These are phyloP conservation scores for Fusarium poae DNA, from an alignment of 2,329 filamentous ascomycete genomes.

Conservation along the genomic window DNA sequence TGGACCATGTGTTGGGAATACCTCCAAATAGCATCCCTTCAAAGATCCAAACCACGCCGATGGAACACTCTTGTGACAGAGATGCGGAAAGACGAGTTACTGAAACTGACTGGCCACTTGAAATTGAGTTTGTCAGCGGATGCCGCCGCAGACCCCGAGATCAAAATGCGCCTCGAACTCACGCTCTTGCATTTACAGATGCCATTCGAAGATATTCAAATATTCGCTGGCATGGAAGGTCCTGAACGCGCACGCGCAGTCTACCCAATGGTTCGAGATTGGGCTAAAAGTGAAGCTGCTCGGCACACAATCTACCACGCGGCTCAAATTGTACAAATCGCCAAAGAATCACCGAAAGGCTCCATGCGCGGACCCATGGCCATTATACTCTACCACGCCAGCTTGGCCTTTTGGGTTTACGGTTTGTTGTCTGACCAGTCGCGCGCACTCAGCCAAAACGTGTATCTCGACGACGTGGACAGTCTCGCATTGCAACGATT, in stretches of 20 bases:
- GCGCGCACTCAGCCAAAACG: not conserved
- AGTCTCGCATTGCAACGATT: slow-evolving; percentile 25
- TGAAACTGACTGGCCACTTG: slow-evolving; percentile 45
- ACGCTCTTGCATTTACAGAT: slow-evolving; percentile 55
- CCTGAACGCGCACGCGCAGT: slow-evolving; percentile 54
- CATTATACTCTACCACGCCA: slow-evolving; percentile 49
- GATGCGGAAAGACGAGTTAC: slow-evolving; percentile 49
- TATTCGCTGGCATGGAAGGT: slow-evolving; percentile 59
- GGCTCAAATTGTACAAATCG: slow-evolving; percentile 47
- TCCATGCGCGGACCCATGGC: slow-evolving; percentile 44
- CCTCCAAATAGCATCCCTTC: slow-evolving; percentile 48
- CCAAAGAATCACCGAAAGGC: slow-evolving; percentile 30
- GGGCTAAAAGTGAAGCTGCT: slow-evolving; percentile 54
- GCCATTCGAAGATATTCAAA: slow-evolving; percentile 58
- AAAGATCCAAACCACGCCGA: slow-evolving; percentile 40
- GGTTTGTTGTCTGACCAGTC: slow-evolving; percentile 27
- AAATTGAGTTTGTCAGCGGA: slow-evolving; percentile 11
- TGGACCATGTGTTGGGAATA: slow-evolving; percentile 52
- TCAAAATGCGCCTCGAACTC: slow-evolving; percentile 52
- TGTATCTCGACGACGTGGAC: slow-evolving; percentile 26
- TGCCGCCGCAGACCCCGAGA: slow-evolving; percentile 29
- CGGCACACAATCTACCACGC: slow-evolving; percentile 51
- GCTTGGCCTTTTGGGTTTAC: slow-evolving; percentile 49
- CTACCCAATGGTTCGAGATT: slow-evolving; percentile 53
- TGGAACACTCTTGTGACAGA: slow-evolving; percentile 49